Evolutionary conservation across 2,329 filamentous ascomycete genomes (phyloP), one percentile per base, ranked within the genome.

Genomic region (Fusarium redolens): DNA sequence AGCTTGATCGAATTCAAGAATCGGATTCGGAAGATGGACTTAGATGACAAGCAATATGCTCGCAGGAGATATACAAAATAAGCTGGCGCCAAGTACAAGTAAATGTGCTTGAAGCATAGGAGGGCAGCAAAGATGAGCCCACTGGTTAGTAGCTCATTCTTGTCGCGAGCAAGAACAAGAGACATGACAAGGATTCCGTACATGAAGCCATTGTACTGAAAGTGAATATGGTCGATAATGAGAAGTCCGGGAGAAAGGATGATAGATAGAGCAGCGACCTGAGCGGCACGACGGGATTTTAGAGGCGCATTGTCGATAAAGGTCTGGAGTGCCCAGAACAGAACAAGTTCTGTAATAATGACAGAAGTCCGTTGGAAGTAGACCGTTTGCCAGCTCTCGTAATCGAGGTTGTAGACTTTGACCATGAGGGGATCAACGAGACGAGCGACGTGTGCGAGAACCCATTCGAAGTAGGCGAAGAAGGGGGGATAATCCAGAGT

Each of bases 401-500:
- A 95, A 70, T 89, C 89, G 66, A 98, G 86, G 79, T 95, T 95
- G 79, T 92, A 89, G 60, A 98, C 86, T 70, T 91, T 86, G 61
- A 98, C 86, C 92, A 99, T 96, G 65, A 87, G 89, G 30, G 93
- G 90, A 80, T 99, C 95, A 71, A 90, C 87, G 79, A 93, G 89
- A 73, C 86, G 89, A 31, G 95, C 96, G 65, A 91, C 86, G 78
- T 96, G 93, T 51, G 96, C 96, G 77, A 99, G 87, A 48, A 91
- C 81, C 94, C 94, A 98, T 87, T 99, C 96, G 84, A 98, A 98
- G 81, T 93, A 95, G 75, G 96, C 96, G 80, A 99, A 99, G 84
- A 98, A 98, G 12, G 96, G 96, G 37, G 96, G 96, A 81, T 99
- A 99, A 85, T 99, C 96, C 79, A 99, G 92, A 1, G 96, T 99